Conservation (phyloP, 768 basidiomycete species). For the Mycena haematopus region DNA sequence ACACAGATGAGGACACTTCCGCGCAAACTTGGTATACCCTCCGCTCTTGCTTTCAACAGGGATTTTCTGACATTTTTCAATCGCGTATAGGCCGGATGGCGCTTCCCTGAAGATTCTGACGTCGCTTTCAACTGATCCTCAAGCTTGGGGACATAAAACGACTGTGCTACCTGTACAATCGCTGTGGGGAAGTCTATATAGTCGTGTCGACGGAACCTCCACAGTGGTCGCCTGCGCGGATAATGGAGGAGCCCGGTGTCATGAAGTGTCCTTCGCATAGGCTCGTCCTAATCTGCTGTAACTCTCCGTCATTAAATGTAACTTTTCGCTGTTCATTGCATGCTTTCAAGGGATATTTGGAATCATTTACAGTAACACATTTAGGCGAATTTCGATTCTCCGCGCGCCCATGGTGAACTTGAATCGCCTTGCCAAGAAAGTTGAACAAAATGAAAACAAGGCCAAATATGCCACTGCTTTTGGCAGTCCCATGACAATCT, state of each 20-base stretch:
- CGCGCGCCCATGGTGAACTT: no score
- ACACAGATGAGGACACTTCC: conserved; percentile 34
- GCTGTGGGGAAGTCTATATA: conserved; percentile 15
- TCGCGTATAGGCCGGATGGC: conserved; percentile 3
- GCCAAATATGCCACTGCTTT: conserved; percentile 6
- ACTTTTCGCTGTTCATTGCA: neutral
- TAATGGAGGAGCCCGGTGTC: conserved; percentile 16
- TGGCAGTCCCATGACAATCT: neutral
- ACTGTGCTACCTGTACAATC: conserved; percentile 12
- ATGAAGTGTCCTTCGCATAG: conserved; percentile 20
- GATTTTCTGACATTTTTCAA: neutral
- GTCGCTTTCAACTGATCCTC: conserved; percentile 6
- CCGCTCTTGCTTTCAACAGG: no score
- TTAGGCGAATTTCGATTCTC: no score
- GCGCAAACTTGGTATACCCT: conserved; percentile 10
- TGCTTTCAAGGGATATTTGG: neutral
- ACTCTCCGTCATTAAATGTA: neutral
- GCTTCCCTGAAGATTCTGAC: conserved; percentile 25
- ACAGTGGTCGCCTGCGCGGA: conserved; percentile 23
- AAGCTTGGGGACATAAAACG: conserved; percentile 28
- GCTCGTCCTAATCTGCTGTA: neutral
- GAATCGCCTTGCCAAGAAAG: neutral
- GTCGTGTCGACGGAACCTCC: conserved; percentile 1
- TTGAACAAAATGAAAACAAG: conserved; percentile 19
- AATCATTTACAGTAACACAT: no score